These are phyloP conservation scores for Debaryomyces robertsiae DNA, from an alignment of 1,139 yeast species.

Conservation along the genomic window DNA sequence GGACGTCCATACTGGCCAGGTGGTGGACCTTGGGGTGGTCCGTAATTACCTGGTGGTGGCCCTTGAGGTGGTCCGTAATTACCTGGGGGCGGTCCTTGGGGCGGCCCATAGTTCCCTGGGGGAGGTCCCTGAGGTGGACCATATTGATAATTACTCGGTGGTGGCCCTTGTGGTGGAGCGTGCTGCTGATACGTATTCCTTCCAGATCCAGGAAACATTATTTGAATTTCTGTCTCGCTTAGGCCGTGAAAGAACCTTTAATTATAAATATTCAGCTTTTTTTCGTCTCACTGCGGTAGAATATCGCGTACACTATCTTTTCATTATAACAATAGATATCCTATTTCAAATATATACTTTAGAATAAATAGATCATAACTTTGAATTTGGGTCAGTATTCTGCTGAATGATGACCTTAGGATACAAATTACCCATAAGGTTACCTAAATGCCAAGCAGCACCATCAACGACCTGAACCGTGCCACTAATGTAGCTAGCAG, in stretches of 20 bases:
- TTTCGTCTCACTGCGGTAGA: too few species aligned
- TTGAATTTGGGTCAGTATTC: slow-evolving; percentile 24
- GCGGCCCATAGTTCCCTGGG: slow-evolving; percentile 19
- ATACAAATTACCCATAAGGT: slow-evolving; percentile 34
- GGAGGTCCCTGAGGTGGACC: slow-evolving; percentile 18
- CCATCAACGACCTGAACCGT: slow-evolving; percentile 86
- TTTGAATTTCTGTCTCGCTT: too few species aligned
- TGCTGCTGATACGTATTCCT: slow-evolving; percentile 21
- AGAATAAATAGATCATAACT: slow-evolving; percentile 16
- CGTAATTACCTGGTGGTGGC: slow-evolving; percentile 6
- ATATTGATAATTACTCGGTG: slow-evolving; percentile 13
- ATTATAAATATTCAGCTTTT: too few species aligned
- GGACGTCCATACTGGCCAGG: slow-evolving; percentile 1
- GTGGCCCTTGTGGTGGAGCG: slow-evolving; percentile 26
- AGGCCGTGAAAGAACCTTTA: too few species aligned
- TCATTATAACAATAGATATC: neutral
- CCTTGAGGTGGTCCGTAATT: slow-evolving; percentile 6
- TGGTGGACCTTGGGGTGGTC: slow-evolving; percentile 1
- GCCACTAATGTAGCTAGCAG: slow-evolving; percentile 79
- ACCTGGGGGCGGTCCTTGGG: slow-evolving; percentile 14
- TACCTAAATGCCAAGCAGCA: slow-evolving; percentile 83
- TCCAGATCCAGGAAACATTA: slow-evolving; percentile 43
- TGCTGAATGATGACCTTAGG: slow-evolving; percentile 34
- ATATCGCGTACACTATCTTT: too few species aligned
- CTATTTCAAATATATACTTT: neutral